Evolutionary conservation across 2,329 filamentous ascomycete genomes (phyloP).

Genomic region (Westerdykella aurantiaca): DNA sequence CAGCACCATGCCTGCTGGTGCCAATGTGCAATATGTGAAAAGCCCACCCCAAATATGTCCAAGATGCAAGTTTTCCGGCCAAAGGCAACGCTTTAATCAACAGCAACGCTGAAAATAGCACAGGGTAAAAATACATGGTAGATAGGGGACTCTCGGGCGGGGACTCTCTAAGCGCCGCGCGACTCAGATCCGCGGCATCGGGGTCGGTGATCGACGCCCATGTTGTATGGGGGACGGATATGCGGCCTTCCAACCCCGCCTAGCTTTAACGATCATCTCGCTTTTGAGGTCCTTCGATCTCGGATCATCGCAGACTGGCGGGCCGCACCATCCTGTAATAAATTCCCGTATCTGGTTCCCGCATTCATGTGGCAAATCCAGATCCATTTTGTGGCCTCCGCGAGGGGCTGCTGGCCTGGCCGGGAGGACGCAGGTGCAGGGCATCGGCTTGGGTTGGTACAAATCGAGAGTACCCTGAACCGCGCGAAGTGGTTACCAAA

Average conservation of each 20-base stretch:
- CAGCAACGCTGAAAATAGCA: not conserved
- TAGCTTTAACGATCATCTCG: not conserved
- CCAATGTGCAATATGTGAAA: no score
- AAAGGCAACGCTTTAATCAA: no score
- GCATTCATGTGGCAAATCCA: no score
- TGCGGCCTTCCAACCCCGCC: not conserved
- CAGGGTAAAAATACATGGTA: not conserved
- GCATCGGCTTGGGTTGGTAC: not conserved
- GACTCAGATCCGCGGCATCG: no score
- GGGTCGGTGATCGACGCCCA: no score
- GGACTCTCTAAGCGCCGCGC: not conserved
- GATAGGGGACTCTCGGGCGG: not conserved
- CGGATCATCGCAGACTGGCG: no score
- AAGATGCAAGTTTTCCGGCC: no score
- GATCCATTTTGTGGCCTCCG: not conserved
- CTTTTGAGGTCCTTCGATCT: not conserved
- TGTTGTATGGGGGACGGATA: no score
- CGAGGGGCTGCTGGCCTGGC: not conserved
- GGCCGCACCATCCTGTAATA: no score
- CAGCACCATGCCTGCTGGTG: no score
- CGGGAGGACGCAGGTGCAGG: not conserved
- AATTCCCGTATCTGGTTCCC: no score
- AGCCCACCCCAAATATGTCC: no score
- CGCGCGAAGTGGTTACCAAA: not conserved
- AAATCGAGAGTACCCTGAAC: not conserved